Evolutionary conservation across 257 asterid species (phyloP), one percentile per base, ranked within the genome.

Genomic region (Paulownia fortunei): DNA sequence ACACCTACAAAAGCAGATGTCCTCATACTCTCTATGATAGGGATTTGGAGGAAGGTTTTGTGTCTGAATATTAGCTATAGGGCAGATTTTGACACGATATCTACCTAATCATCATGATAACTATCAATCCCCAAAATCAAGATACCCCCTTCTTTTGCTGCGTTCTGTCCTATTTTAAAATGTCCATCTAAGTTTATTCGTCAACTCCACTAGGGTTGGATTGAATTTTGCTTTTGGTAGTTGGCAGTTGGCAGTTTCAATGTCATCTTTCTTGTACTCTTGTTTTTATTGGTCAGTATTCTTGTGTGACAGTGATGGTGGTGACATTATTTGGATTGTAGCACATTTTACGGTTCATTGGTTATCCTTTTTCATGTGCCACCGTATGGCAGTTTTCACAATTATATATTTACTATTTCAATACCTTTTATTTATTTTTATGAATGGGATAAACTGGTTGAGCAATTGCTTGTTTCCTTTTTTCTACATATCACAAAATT

Each of bases 201-300:
- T 24, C 32, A 54, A 61, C 73, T 60, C 37, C 21, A 44, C 44
- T 47, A 42, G 37, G 36, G 19, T 76, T 62, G 34, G n/a, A 52
- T 32, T 30, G 21, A n/a, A 19, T 76, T 27, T 76, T 21, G 21
- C 37, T 62, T 59, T 18, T 59, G 32, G 49, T 72, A 23, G n/a
- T 62, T 23, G 27, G 24, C 44, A 6, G 32, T 56, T 37, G 27
- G 24, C 44, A 6, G 32, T 56, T 37, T 0, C 12, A 12, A 59
- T 5, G 3, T 12, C 11, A 18, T 47, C 39, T 52, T 41, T 56
- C 61, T 62, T 46, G 18, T 10, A 0, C 24, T 46, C 51, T 12
- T 52, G 23, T 76, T 63, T 62, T 23, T 18, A 23, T 26, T 60
- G 67, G 73, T 64, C 15, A 62, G n/a, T n/a, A 12, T 42, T 69